phyloP scores from a whole-genome alignment of 306 rosid genomes.

The Calophaca sinica region DNA sequence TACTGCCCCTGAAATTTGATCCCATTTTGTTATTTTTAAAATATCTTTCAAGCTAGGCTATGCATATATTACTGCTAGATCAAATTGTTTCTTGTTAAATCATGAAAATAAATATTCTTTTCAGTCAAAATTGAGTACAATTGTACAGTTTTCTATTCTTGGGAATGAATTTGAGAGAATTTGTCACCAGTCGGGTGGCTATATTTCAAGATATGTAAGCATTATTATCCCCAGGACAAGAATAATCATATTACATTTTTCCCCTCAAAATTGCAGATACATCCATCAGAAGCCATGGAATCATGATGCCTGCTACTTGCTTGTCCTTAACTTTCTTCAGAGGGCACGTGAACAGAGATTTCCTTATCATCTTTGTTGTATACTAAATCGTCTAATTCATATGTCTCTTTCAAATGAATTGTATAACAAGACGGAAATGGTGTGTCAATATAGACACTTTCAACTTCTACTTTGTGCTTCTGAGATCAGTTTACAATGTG shows the following conservation, averaged over 20 bases:
- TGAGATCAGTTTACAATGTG: conserved; percentile 82
- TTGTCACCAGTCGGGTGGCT: conserved; percentile 7
- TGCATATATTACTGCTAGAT: conserved; percentile 30
- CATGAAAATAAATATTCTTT: conserved; percentile 34
- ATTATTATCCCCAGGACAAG: conserved; percentile 6
- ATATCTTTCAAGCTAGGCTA: conserved; percentile 11
- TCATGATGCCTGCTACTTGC: conserved; percentile 72
- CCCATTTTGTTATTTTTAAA: conserved; percentile 6
- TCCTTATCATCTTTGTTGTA: conserved; percentile 71
- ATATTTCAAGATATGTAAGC: conserved; percentile 11
- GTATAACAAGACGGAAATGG: conserved; percentile 51
- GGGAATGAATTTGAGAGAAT: background rate
- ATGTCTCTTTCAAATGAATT: conserved; percentile 68
- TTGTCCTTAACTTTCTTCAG: conserved; percentile 81
- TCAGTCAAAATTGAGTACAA: conserved; percentile 16
- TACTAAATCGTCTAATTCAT: conserved; percentile 66
- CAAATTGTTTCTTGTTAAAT: conserved; percentile 27
- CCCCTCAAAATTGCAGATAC: conserved; percentile 64
- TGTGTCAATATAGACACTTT: conserved; percentile 65
- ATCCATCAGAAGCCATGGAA: conserved; percentile 90
- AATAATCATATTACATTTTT: conserved; percentile 32
- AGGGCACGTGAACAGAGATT: conserved; percentile 93
- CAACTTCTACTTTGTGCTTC: conserved; percentile 92
- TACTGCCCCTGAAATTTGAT: conserved; percentile 23
- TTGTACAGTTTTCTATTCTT: conserved; percentile 15